Percentiles rank a stretch among this genome's conserved stretches.
Evolutionary conservation across 306 rosid genomes (phyloP).

Genomic region (Morella rubra): DNA sequence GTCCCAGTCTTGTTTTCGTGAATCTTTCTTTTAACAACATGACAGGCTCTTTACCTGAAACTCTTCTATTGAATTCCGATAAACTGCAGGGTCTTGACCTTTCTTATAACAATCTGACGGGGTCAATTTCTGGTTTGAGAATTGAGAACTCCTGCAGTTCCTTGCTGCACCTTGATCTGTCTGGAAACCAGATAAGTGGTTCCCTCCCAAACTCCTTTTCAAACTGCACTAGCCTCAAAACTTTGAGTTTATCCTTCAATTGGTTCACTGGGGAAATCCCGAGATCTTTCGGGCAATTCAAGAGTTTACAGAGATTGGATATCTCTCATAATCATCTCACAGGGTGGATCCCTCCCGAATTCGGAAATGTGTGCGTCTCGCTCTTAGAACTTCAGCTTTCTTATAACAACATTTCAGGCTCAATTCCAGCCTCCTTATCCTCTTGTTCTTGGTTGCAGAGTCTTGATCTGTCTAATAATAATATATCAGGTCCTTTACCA

Average conservation of each 20-base stretch:
- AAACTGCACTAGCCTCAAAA: constrained; percentile 69
- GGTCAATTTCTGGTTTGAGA: constrained; percentile 61
- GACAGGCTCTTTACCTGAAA: constrained; percentile 69
- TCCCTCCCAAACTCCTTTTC: constrained; percentile 66
- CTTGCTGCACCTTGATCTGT: constrained; percentile 62
- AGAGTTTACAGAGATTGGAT: constrained; percentile 62
- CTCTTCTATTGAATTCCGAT: constrained; percentile 46
- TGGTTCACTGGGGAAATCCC: constrained; percentile 71
- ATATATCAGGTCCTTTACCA: constrained; percentile 71
- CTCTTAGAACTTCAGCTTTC: constrained; percentile 67
- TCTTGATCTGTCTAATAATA: constrained; percentile 85
- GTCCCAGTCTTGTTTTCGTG: constrained; percentile 69
- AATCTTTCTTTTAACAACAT: constrained; percentile 75
- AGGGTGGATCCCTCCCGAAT: constrained; percentile 87
- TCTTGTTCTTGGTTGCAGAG: constrained; percentile 66
- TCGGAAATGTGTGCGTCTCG: constrained; percentile 66
- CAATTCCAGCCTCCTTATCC: constrained; percentile 61
- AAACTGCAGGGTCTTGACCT: constrained; percentile 72
- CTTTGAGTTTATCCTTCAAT: constrained; percentile 54
- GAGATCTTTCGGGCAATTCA: constrained; percentile 60
- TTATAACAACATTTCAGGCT: constrained; percentile 78
- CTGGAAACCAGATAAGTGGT: constrained; percentile 61
- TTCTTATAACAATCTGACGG: constrained; percentile 79
- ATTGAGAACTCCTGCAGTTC: constrained; percentile 58
- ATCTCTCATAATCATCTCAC: constrained; percentile 75